Evolutionary conservation across 2,329 filamentous ascomycete species (phyloP).

Genomic region (Penicillium italicum): DNA sequence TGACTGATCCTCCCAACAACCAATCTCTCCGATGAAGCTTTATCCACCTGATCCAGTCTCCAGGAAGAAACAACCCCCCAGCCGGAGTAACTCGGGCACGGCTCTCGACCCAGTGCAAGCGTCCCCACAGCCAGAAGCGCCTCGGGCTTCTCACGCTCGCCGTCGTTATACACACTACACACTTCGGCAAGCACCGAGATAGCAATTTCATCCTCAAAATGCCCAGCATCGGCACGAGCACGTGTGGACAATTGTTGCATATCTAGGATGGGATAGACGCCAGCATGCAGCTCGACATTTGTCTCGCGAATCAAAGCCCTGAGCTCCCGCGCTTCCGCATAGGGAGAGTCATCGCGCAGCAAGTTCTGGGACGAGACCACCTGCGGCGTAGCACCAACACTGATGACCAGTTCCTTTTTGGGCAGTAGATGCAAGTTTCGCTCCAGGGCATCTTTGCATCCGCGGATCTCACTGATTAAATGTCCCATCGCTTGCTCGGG

Average conservation of each 20-base stretch:
- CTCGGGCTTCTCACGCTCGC: conserved; percentile 55
- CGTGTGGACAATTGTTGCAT: conserved; percentile 75
- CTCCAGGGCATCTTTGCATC: conserved; percentile 34
- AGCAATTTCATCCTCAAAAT: conserved; percentile 54
- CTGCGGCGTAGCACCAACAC: conserved; percentile 74
- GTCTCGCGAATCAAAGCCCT: conserved; percentile 31
- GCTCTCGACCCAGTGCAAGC: conserved; percentile 68
- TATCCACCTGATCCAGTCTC: conserved; percentile 40
- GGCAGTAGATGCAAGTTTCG: conserved; percentile 17
- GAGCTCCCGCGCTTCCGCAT: conserved; percentile 31
- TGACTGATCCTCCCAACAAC: conserved; percentile 69
- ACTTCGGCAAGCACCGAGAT: conserved; percentile 70
- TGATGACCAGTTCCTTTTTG: conserved; percentile 51
- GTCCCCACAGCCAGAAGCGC: conserved; percentile 66
- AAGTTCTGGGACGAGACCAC: conserved; percentile 64
- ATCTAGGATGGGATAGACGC: conserved; percentile 72
- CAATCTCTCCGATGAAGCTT: conserved; percentile 52
- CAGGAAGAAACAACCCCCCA: conserved; percentile 68
- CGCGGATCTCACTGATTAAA: conserved; percentile 58
- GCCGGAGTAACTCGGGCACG: conserved; percentile 66
- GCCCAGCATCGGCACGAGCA: conserved; percentile 47
- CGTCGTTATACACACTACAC: conserved; percentile 61
- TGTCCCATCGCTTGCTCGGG: conserved; percentile 58
- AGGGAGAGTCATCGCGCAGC: conserved; percentile 32
- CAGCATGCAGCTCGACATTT: conserved; percentile 67